Conservation (phyloP, 257 asterid species). For the Rehmannia glutinosa region DNA sequence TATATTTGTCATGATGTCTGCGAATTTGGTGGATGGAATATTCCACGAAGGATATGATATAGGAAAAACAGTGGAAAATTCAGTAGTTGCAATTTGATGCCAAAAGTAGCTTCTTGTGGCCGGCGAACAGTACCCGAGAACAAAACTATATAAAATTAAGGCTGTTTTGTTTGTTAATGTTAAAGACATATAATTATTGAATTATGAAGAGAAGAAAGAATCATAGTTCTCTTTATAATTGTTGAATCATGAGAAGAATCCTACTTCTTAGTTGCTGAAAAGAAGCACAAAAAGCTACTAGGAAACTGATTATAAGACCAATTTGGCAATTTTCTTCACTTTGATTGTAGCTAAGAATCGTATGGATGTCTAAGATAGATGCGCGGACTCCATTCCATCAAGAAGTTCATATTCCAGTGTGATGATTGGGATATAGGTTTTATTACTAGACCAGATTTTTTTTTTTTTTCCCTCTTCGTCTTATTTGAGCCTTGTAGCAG, state of each 20-base stretch:
- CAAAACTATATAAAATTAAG: neutral
- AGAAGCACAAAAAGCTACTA: slow-evolving; percentile 3
- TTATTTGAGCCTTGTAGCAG: slow-evolving; percentile 3
- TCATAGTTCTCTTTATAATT: neutral
- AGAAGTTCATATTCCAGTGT: slow-evolving; percentile 9
- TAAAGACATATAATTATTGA: neutral
- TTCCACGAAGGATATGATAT: neutral
- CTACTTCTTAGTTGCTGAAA: neutral
- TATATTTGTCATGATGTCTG: neutral
- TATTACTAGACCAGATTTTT: neutral
- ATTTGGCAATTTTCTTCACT: neutral
- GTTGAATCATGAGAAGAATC: neutral
- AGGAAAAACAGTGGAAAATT: neutral
- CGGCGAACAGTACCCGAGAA: neutral
- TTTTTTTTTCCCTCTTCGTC: neutral
- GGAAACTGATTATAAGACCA: neutral
- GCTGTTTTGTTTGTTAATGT: neutral
- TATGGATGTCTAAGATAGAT: neutral
- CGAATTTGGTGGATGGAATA: neutral
- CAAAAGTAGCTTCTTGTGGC: neutral
- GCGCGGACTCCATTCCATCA: neutral
- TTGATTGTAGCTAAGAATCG: neutral
- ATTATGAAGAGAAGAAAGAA: neutral
- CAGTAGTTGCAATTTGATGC: slow-evolving; percentile 4
- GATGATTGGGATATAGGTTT: neutral